Base-by-base conservation (phyloP, 805 yeast species). In the Candida multigemmis region DNA sequence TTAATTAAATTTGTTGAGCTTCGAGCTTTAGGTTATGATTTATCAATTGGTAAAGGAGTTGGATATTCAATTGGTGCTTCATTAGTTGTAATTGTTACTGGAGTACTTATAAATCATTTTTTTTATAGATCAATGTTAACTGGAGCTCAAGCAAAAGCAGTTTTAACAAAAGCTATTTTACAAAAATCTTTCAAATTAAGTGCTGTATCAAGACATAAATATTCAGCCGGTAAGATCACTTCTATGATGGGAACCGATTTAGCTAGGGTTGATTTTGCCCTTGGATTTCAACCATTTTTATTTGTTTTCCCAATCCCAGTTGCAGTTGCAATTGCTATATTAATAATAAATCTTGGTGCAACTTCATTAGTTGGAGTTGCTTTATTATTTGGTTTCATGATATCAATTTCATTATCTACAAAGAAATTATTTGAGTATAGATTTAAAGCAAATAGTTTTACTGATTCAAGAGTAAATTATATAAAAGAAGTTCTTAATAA, bases 161-260 rank as follows among this genome's bases (percentile, higher is more conserved):
- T 78, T 2, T 52, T 85, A 30, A 81, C 84, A 4, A 77, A 80
- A 33, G 75, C 79, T 6, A 60, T 83, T 12, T 62, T 81, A 33
- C 71, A 70, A 30, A 86, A 86, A 48, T 67, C 87, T 8, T 71
- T 83, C 38, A 59, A 47, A 29, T 56, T 85, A 10, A 70, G 75
- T 32, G 65, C 74, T 7, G 60, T 59, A 25, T 69, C 87, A 3
- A 67, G 67, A 28, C 68, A 68, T 36, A 59, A 67, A 33, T 82
- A 56, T 42, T 76, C 94, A 1, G 65, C 73, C 14, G 78, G 89
- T 22, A 73, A 69, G 33, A 68, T 86, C 31, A 82, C 94, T 16
- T 74, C 86, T 7, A 53, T 84, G 48, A 69, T 85, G 48, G 82
- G 91, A 35, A 76, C 93, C 2, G 96, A 86, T 47, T 58, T 85